Base-by-base conservation (phyloP, 208 protist species). In the Acanthamoeba divionensis region DNA sequence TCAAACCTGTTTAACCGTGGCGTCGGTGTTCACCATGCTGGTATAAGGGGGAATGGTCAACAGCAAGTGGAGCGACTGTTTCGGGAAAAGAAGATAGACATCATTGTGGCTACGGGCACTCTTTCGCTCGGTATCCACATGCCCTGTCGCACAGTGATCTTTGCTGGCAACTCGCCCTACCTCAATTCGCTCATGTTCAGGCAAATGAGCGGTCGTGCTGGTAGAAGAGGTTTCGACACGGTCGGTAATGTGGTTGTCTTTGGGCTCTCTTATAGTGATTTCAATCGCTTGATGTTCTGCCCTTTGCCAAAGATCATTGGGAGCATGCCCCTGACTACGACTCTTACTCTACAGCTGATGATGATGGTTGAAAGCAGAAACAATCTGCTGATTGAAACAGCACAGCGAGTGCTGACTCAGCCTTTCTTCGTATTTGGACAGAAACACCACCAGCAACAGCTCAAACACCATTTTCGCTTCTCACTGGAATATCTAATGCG, bases 121-220 rank as follows among this genome's bases (percentile, higher is more conserved):
- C 94, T 99, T 36, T 96, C 97, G n/a, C 93, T 99, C 13, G 97
- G 98, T 62, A 95, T 99, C 75, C 97, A 98, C 95, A 98, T 97
- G 92, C 98, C 98, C 0, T 98, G 97, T 92, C 96, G 96, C 63
- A 97, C 96, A 69, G 97, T 98, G 57, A 96, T 98, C 18, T 94
- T 99, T 48, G 95, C 95, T 21, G 97, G 97, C 85, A 97, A 98
- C 83, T 93, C 96, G 75, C 92, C 97, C 44, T 93, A 97, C 86
- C 95, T 98, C 24, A 97, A 98, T 90, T 93, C 97, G 66, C 96
- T 98, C 45, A 94, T 97, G 75, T 98, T 97, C 90, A 94, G 97
- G 26, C 98, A 99, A 91, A 98, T 98, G 97, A 96, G 96, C 91
- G 98, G 98, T 50, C 96, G 98, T 89, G 97, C 98, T 21, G 98